Percentiles rank a stretch among this genome's conserved stretches.
These are phyloP conservation scores for Dryadomyces quercivorus DNA, from an alignment of 2,329 filamentous ascomycete genomes.

Conservation along the genomic window DNA sequence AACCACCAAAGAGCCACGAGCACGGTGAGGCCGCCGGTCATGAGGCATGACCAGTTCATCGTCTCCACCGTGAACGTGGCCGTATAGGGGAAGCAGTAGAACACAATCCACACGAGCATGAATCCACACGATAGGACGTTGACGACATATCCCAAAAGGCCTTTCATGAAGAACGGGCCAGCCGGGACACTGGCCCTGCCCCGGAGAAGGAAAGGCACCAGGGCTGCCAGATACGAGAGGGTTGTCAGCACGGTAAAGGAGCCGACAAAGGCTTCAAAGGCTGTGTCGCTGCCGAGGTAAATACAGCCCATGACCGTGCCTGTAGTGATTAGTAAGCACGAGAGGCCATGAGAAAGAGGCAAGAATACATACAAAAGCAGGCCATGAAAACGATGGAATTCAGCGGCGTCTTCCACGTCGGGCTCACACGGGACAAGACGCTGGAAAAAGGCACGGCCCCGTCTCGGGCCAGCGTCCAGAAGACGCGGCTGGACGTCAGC, in stretches of 20 bases:
- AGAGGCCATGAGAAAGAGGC: too few relatives aligned
- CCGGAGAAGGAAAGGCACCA: neutral
- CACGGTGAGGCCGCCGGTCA: neutral
- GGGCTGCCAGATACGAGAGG: neutral
- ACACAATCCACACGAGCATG: neutral
- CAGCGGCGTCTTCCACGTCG: constrained; percentile 42
- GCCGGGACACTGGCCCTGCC: neutral
- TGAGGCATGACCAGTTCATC: neutral
- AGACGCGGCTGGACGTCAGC: constrained; percentile 11
- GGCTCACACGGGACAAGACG: constrained; percentile 38
- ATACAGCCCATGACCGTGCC: constrained; percentile 35
- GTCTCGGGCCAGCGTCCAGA: constrained; percentile 45
- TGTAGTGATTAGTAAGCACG: too few relatives aligned
- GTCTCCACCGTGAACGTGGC: neutral
- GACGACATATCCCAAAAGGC: neutral
- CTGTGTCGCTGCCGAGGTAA: constrained; percentile 38
- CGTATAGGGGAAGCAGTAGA: neutral
- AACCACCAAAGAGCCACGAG: neutral
- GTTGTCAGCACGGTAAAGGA: neutral
- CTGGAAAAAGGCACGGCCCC: constrained; percentile 43
- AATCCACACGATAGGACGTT: neutral
- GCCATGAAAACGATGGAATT: constrained; percentile 41
- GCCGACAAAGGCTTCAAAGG: constrained; percentile 24
- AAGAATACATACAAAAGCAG: neutral
- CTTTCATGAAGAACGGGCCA: neutral